These are phyloP conservation scores for Yamagishiella unicocca DNA, from an alignment of 139 green algal genomes.

Conservation along the genomic window DNA sequence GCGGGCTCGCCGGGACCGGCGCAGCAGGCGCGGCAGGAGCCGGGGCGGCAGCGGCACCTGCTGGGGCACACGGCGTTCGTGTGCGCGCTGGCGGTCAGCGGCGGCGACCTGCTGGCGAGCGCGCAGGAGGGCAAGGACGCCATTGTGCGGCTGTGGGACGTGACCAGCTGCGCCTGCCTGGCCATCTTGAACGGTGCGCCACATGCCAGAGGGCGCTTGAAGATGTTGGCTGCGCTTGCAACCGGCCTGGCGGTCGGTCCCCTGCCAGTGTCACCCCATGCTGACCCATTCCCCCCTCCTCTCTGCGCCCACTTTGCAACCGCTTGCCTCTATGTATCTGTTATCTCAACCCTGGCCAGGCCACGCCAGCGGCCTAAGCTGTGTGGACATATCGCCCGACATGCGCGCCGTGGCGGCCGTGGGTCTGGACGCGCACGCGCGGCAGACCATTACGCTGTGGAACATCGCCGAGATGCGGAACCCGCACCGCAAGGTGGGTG, in stretches of 20 bases:
- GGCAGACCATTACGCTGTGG: slow-evolving; percentile 84
- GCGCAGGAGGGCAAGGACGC: slow-evolving; percentile 79
- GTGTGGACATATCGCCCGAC: slow-evolving; percentile 82
- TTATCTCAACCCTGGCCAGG: slow-evolving; percentile 50
- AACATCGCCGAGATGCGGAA: slow-evolving; percentile 66
- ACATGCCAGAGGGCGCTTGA: too few relatives aligned
- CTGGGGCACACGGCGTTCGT: slow-evolving; percentile 74
- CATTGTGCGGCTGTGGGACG: slow-evolving; percentile 83
- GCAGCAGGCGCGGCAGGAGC: neutral
- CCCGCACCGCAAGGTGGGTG: slow-evolving; percentile 45
- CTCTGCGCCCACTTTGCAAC: too few relatives aligned
- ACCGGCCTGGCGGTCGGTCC: too few relatives aligned
- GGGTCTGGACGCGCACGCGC: slow-evolving; percentile 69
- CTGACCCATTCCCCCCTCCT: too few relatives aligned
- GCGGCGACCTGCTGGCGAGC: slow-evolving; percentile 70
- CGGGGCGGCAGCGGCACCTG: slow-evolving; percentile 71
- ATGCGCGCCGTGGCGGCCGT: slow-evolving; percentile 72
- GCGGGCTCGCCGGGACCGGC: neutral
- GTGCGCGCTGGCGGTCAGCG: slow-evolving; percentile 68
- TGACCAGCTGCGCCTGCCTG: slow-evolving; percentile 64
- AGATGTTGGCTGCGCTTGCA: too few relatives aligned
- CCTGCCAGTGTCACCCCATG: too few relatives aligned
- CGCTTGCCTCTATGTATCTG: neutral
- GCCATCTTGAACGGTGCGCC: slow-evolving; percentile 70
- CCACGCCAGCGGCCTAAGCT: slow-evolving; percentile 71